Base-by-base conservation (phyloP, 2,329 filamentous ascomycete genomes). In the Epicoccum sorghinum region DNA sequence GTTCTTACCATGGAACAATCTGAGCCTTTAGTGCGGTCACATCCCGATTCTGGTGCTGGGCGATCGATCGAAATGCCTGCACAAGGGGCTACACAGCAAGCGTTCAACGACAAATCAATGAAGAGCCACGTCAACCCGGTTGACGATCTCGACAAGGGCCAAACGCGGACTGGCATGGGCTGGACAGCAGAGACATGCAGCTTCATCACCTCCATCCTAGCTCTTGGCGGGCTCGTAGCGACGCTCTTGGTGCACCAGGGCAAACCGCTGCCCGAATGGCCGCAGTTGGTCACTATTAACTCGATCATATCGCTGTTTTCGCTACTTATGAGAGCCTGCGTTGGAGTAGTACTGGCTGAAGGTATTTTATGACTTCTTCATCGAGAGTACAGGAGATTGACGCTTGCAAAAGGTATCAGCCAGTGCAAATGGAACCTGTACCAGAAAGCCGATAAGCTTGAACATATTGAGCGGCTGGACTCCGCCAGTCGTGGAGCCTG, bases 381-480 rank as follows among this genome's bases (percentile, higher is more conserved):
- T 10, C 14, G 18, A 7, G 7, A 7, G 12, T 3, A 30, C 38
- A 25, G n/a, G 18, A 25, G 4, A 12, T 14, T 47, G 9, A 47
- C 4, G 4, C 23, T 13, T 13, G 9, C 8, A 14, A 9, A 13
- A 59, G 57, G 58, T 14, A 58, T 60, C 24, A 55, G 58, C 32
- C 55, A 60, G 38, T 58, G 40, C 12, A 60, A 60, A 43, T 60
- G 58, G 58, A 39, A 52, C n/a, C 58, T 55, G 55, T 52, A 47
- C 33, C 41, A 46, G 0, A 55, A 52, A 47, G 14, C 51, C 18
- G 22, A 46, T 10, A 55, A 38, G 44, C 38, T 60, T 2, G 27
- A 39, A 13, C 43, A 60, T 8, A 55, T 60, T 32, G 47, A 52
- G 39, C 37, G 44, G 10, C 54, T 60, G 4, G 58, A 60, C 38